A percentile compares a stretch with the other conserved stretches of the same genome.
Evolutionary conservation across 768 basidiomycete species (phyloP).

Genomic region (Lactarius indigo): DNA sequence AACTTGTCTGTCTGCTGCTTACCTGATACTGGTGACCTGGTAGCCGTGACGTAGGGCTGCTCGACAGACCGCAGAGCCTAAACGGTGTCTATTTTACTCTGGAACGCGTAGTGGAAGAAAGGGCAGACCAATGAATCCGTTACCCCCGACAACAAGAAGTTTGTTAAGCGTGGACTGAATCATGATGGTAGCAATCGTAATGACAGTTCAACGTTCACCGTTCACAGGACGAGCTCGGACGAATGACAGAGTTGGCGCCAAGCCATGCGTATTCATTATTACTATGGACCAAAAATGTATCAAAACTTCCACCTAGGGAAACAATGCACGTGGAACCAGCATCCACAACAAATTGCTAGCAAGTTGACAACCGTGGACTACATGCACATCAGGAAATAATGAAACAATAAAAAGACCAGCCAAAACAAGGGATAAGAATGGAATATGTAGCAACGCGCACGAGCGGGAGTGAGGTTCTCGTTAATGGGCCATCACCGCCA

Average conservation of each 20-base stretch:
- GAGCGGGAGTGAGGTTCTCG: constrained; percentile 27
- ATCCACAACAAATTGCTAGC: constrained; percentile 5
- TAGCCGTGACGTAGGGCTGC: constrained; percentile 82
- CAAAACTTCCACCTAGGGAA: background rate
- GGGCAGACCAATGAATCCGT: constrained; percentile 84
- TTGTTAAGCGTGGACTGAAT: constrained; percentile 40
- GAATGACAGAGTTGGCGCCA: background rate
- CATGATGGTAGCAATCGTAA: background rate
- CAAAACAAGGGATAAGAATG: constrained; percentile 18
- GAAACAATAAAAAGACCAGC: constrained; percentile 17
- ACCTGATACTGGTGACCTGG: constrained; percentile 90
- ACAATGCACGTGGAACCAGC: background rate
- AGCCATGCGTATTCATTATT: background rate
- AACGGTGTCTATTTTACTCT: background rate
- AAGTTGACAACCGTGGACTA: constrained; percentile 5
- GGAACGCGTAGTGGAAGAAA: background rate
- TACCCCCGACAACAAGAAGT: constrained; percentile 96
- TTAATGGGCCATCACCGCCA: constrained; percentile 38
- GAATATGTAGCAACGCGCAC: constrained; percentile 22
- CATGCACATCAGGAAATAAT: background rate
- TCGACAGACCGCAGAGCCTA: constrained; percentile 92
- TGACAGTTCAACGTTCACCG: background rate
- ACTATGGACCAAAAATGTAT: background rate
- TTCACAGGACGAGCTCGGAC: background rate
- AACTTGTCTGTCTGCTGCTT: constrained; percentile 20